phyloP scores from a whole-genome alignment of 2,329 filamentous ascomycete species.

The Apiospora aurea region DNA sequence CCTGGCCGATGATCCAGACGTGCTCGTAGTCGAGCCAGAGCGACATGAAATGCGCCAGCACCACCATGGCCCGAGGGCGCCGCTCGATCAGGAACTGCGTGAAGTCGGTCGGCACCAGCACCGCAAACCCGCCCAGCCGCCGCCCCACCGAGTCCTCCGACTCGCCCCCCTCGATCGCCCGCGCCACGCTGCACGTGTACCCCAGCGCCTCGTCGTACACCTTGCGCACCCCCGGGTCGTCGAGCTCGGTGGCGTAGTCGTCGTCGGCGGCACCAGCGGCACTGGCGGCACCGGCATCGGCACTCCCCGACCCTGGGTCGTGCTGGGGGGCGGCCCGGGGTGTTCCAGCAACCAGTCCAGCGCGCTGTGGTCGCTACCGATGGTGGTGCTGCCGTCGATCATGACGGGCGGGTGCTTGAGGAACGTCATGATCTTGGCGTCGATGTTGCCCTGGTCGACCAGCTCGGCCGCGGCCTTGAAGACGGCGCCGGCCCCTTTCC shows the following conservation, averaged over 20 bases:
- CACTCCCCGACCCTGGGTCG: too few species aligned
- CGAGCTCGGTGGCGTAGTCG: slow-evolving; percentile 35
- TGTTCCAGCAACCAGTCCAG: slow-evolving; percentile 46
- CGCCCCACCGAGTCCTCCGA: slow-evolving; percentile 41
- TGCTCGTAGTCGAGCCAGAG: slow-evolving; percentile 45
- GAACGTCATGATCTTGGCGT: slow-evolving; percentile 39
- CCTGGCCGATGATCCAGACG: slow-evolving; percentile 46
- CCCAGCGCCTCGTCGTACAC: slow-evolving; percentile 44
- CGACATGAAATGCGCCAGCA: slow-evolving; percentile 48
- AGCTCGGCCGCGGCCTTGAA: slow-evolving; percentile 39
- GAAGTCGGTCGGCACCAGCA: slow-evolving; percentile 45
- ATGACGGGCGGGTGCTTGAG: slow-evolving; percentile 39
- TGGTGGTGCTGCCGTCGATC: slow-evolving; percentile 40
- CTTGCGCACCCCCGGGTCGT: slow-evolving; percentile 37
- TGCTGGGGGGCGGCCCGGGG: slow-evolving; percentile 32
- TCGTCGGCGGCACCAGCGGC: not conserved
- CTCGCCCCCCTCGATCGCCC: slow-evolving; percentile 40
- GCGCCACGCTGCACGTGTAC: slow-evolving; percentile 45
- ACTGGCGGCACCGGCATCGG: not conserved
- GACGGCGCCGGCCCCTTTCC: slow-evolving; percentile 44
- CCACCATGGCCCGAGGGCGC: slow-evolving; percentile 45
- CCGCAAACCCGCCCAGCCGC: slow-evolving; percentile 46
- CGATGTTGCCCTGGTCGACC: slow-evolving; percentile 28
- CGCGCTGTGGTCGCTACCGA: slow-evolving; percentile 39
- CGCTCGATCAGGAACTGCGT: slow-evolving; percentile 44